Base-by-base conservation (phyloP, 805 yeast genomes). In the Hanseniaspora pseudoguilliermondii region DNA sequence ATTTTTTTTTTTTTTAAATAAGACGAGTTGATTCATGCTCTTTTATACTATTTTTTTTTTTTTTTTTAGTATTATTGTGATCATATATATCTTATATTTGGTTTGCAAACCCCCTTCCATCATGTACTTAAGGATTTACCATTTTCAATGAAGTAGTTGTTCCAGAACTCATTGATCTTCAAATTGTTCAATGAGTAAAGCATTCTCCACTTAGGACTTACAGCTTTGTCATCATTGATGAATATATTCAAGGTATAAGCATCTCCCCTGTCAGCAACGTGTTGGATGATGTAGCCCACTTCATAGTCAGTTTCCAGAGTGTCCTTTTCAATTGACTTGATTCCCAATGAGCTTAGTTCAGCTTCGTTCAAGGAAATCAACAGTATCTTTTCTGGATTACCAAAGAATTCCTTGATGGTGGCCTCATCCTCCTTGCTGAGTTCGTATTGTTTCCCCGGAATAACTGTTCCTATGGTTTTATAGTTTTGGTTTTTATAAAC, bases 331-430 rank as follows among this genome's bases (percentile, higher is more conserved):
- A 57, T 60, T 18, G 23, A 1, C 4, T 16, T 43, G 2, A 51
- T 43, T 3, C 49, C 50, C 40, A 60, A 52, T 3, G 44, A 40
- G 8, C 60, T 60, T 5, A 64, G 62, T 46, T 66, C 73, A 7
- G 65, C 56, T 47, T 77, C 79, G 5, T 69, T 66, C 11, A 73
- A 68, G 11, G 71, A 70, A 59, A 76, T 65, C 0, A 69, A 64
- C 59, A 75, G 69, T 5, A 74, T 74, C 9, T 71, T 64, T 50
- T 75, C 69, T 10, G 77, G 73, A n/a, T 71, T 65, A 10, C 69
- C 66, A 78, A 80, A 72, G 54, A 69, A 74, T 11, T 67, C 69
- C 7, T 68, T 68, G 39, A 73, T 64, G 5, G 69, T 64, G 47
- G 65, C 62, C 13, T 66, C 64, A 63, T 60, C 35, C 64, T 64